phyloP scores from a whole-genome alignment of 768 basidiomycete genomes.

The Termitomyces sp. region DNA sequence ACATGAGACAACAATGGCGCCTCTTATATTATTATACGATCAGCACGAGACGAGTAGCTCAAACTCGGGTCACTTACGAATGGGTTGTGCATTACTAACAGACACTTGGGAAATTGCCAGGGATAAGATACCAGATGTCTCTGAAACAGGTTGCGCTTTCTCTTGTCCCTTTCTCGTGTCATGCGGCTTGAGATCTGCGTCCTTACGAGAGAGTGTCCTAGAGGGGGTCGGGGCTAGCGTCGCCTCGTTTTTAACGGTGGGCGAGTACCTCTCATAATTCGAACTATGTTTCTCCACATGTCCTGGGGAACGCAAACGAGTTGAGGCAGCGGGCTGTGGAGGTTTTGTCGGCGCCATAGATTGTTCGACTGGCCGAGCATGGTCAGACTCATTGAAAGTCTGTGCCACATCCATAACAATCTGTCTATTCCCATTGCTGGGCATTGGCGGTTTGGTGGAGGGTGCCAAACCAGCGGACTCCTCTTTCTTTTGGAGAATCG shows the following conservation, averaged over 20 bases:
- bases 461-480: constrained; percentile 21
- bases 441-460: constrained; percentile 47
- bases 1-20: constrained; percentile 45
- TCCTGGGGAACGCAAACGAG: constrained; percentile 21
- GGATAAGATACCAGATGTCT: constrained; percentile 4
- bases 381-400: constrained; percentile 38
- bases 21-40: constrained; percentile 16
- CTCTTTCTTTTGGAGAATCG: constrained; percentile 17
- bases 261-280: constrained; percentile 65
- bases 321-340: constrained; percentile 1
- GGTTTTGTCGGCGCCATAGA: background rate
- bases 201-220: constrained; percentile 44
- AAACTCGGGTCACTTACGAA: constrained; percentile 8
- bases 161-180: background rate
- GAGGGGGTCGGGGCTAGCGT: constrained; percentile 56
- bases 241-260: constrained; percentile 62
- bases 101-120: constrained; percentile 1
- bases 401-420: constrained; percentile 81
- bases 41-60: background rate
- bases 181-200: constrained; percentile 3
- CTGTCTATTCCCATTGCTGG: constrained; percentile 66
- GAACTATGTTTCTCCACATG: constrained; percentile 59
- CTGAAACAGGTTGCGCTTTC: background rate
- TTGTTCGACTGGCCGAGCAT: background rate
- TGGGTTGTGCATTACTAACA: background rate